phyloP scores from a whole-genome alignment of 31 red algal genomes.

The Endocladia muricata region DNA sequence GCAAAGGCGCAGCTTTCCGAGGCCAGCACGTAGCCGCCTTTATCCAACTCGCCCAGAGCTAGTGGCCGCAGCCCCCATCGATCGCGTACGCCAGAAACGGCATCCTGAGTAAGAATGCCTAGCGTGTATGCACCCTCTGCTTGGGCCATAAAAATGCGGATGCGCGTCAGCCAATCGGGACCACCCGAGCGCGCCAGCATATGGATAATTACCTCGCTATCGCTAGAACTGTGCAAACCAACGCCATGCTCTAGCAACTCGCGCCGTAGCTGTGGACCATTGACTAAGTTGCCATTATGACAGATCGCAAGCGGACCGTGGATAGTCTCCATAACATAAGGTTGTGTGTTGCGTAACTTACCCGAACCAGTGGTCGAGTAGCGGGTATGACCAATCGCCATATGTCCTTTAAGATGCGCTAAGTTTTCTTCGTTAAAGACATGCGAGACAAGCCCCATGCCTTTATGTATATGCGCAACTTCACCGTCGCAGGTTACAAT shows the following conservation, averaged over 20 bases:
- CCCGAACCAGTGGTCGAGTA: constrained; percentile 92
- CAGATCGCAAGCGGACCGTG: constrained; percentile 83
- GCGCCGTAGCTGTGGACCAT: constrained; percentile 52
- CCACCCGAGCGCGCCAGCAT: constrained; percentile 87
- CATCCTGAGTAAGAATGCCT: constrained; percentile 34
- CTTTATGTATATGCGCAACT: constrained; percentile 74
- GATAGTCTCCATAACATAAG: constrained; percentile 72
- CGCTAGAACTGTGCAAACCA: constrained; percentile 86
- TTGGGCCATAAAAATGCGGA: too few relatives aligned
- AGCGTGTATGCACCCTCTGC: constrained; percentile 85
- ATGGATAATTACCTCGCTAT: constrained; percentile 94
- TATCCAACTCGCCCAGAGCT: constrained; percentile 71
- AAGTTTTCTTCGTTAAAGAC: constrained; percentile 79
- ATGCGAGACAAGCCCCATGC: constrained; percentile 88
- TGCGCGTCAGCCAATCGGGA: constrained; percentile 73
- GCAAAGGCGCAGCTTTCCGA: constrained; percentile 90
- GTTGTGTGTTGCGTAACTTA: constrained; percentile 83
- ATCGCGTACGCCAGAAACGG: constrained; percentile 86
- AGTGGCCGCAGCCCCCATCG: constrained; percentile 95
- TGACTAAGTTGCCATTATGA: constrained; percentile 99
- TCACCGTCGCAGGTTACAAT: constrained; percentile 61
- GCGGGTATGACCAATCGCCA: constrained; percentile 88
- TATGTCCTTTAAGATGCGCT: constrained; percentile 30
- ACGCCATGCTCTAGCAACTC: constrained; percentile 84
- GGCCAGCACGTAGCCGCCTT: constrained; percentile 62